These are phyloP conservation scores for Dactylellina drechsleri DNA, from an alignment of 2,329 filamentous ascomycete species.

Conservation along the genomic window DNA sequence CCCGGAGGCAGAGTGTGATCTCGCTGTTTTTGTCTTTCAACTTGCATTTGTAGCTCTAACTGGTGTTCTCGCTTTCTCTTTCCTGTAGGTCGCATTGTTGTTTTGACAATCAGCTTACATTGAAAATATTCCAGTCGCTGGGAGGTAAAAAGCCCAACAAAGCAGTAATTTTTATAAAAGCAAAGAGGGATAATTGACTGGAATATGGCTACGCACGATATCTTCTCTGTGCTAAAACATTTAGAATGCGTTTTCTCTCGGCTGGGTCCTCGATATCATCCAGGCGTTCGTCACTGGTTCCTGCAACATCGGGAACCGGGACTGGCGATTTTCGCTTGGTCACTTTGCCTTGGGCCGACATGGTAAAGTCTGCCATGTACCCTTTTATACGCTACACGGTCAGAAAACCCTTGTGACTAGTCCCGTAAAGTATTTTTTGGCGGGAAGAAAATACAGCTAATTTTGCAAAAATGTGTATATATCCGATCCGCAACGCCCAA, in stretches of 20 bases:
- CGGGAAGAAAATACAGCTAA: slow-evolving; percentile 1
- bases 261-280: slow-evolving; percentile 52
- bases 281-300: slow-evolving; percentile 39
- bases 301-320: slow-evolving; percentile 47
- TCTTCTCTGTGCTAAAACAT: slow-evolving; percentile 51
- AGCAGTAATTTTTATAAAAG: not conserved
- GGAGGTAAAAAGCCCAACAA: not conserved
- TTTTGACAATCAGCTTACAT: no score
- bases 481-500: slow-evolving; percentile 28
- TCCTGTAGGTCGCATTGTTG: slow-evolving; percentile 12
- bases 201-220: slow-evolving; percentile 50
- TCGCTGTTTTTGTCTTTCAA: slow-evolving; percentile 49
- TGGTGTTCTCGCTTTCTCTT: slow-evolving; percentile 53
- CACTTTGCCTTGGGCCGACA: slow-evolving; percentile 39
- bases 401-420: not conserved
- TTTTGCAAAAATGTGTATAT: slow-evolving; percentile 21
- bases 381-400: not conserved
- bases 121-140: not conserved
- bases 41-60: slow-evolving; percentile 47
- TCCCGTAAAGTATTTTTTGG: not conserved
- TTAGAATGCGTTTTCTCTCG: slow-evolving; percentile 49
- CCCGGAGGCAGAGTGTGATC: slow-evolving; percentile 24
- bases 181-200: not conserved
- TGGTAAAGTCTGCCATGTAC: slow-evolving; percentile 32
- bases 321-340: slow-evolving; percentile 50